Conservation (phyloP, 176 grass and related monocot species). For the Metroxylon sagu region DNA sequence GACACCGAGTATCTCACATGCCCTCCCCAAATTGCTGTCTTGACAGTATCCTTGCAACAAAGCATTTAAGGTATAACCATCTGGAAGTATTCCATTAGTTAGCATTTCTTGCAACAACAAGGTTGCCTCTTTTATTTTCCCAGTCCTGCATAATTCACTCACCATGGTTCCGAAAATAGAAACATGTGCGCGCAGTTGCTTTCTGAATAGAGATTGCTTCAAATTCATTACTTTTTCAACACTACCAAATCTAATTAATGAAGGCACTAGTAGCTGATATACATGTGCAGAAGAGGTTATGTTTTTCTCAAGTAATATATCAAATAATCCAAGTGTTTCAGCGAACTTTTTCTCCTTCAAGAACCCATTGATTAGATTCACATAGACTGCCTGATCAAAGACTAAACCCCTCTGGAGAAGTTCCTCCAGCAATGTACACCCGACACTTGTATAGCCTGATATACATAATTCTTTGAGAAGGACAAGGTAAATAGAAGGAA, state of each 20-base stretch:
- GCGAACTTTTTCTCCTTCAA: slow-evolving; percentile 55
- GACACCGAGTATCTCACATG: slow-evolving; percentile 44
- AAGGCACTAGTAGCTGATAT: slow-evolving; percentile 25
- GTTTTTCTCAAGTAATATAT: slow-evolving; percentile 45
- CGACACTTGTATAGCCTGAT: slow-evolving; percentile 59
- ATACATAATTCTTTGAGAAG: slow-evolving; percentile 65
- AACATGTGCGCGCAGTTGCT: slow-evolving; percentile 12
- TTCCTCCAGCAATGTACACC: slow-evolving; percentile 68
- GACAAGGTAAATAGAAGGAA: slow-evolving; percentile 30
- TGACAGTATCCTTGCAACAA: slow-evolving; percentile 42
- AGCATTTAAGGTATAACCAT: slow-evolving; percentile 49
- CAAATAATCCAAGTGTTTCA: slow-evolving; percentile 66
- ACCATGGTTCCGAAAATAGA: slow-evolving; percentile 22
- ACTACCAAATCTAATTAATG: slow-evolving; percentile 35
- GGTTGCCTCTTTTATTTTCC: slow-evolving; percentile 36
- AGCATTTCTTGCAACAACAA: slow-evolving; percentile 33
- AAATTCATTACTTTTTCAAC: slow-evolving; percentile 41
- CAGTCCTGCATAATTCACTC: slow-evolving; percentile 44
- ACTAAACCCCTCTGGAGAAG: slow-evolving; percentile 46
- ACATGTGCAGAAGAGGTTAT: slow-evolving; percentile 12
- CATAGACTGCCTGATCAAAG: slow-evolving; percentile 31
- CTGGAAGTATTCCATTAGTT: slow-evolving; percentile 19
- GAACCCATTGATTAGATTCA: slow-evolving; percentile 66
- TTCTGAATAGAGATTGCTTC: slow-evolving; percentile 27
- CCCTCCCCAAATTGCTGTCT: slow-evolving; percentile 49